Percentiles rank a stretch among this genome's conserved stretches.
Evolutionary conservation across 2,329 filamentous ascomycete species (phyloP).

Genomic region (Fusarium buxicola): DNA sequence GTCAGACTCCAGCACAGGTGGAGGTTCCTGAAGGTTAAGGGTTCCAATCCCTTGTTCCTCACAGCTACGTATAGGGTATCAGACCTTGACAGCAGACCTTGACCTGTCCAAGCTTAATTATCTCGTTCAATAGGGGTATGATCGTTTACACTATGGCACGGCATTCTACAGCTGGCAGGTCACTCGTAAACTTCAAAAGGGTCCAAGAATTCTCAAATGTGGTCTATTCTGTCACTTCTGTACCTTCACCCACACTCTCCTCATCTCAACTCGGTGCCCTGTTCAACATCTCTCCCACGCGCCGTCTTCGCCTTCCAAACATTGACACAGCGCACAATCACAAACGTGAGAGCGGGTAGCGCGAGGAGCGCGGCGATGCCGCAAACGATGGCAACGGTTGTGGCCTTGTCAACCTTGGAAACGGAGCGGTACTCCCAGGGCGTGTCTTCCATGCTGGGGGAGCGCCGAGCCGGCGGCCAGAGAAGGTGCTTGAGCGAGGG

Average conservation of each 20-base stretch:
- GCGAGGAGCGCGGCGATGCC: slow-evolving; percentile 18
- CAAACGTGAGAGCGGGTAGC: slow-evolving; percentile 14
- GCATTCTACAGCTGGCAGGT: too few relatives aligned
- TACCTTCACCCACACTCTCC: background rate
- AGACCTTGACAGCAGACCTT: too few relatives aligned
- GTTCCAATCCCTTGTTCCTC: too few relatives aligned
- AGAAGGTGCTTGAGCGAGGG: slow-evolving; percentile 6
- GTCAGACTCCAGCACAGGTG: too few relatives aligned
- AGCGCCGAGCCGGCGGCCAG: slow-evolving; percentile 16
- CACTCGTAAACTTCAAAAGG: too few relatives aligned
- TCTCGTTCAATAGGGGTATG: too few relatives aligned
- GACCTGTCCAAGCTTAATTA: too few relatives aligned
- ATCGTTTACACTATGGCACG: too few relatives aligned
- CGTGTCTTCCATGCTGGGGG: background rate
- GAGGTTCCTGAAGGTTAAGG: too few relatives aligned
- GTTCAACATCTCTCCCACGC: background rate
- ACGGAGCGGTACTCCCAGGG: background rate
- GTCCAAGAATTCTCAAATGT: too few relatives aligned
- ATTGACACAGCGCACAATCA: background rate
- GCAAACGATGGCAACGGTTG: slow-evolving; percentile 11
- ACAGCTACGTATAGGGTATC: too few relatives aligned
- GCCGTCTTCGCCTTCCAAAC: background rate
- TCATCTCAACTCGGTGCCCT: background rate
- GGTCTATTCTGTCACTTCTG: background rate
- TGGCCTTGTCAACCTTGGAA: slow-evolving; percentile 1